phyloP scores from a whole-genome alignment of 768 basidiomycete species.

The Boletellus emodensis region DNA sequence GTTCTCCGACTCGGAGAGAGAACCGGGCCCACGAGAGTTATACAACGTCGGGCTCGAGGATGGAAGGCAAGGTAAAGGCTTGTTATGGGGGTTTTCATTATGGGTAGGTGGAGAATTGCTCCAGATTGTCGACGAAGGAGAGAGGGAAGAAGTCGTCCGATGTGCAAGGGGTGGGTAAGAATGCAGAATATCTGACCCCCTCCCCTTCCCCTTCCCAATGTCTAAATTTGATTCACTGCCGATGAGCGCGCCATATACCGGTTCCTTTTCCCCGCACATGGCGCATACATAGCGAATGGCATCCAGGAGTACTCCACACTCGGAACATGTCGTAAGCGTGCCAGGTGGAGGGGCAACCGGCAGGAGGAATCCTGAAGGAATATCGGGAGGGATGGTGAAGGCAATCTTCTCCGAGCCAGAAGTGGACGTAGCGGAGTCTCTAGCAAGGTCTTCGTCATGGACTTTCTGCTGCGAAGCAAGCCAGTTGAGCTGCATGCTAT shows the following conservation, averaged over 20 bases:
- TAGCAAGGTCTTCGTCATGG: conserved; percentile 17
- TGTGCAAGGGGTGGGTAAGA: conserved; percentile 37
- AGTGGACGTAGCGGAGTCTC: conserved; percentile 10
- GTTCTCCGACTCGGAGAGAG: conserved; percentile 5
- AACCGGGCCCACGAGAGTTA: conserved; percentile 1
- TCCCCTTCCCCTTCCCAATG: conserved; percentile 48
- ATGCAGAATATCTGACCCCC: conserved; percentile 18
- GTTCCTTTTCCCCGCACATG: conserved; percentile 77
- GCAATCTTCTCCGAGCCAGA: conserved; percentile 17
- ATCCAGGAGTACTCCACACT: conserved; percentile 70
- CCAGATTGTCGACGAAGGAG: conserved; percentile 14
- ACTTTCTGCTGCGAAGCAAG: conserved; percentile 50
- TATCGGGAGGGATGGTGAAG: conserved; percentile 31
- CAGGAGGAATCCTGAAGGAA: conserved; percentile 48
- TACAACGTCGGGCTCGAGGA: conserved; percentile 20
- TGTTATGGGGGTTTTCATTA: conserved; percentile 28
- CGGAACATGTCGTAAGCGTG: conserved; percentile 76
- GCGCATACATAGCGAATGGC: conserved; percentile 88
- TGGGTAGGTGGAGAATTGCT: conserved; percentile 10
- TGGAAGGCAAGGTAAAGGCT: conserved; percentile 46
- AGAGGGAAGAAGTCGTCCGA: conserved; percentile 19
- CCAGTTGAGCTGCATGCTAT: conserved; percentile 66
- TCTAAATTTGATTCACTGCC: conserved; percentile 10
- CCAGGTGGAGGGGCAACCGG: conserved; percentile 50
- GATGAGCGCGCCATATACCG: conserved; percentile 26